Percentiles rank a stretch among this genome's conserved stretches.
These are phyloP conservation scores for Cordyceps cicadae DNA, from an alignment of 2,329 filamentous ascomycete species.

Conservation along the genomic window DNA sequence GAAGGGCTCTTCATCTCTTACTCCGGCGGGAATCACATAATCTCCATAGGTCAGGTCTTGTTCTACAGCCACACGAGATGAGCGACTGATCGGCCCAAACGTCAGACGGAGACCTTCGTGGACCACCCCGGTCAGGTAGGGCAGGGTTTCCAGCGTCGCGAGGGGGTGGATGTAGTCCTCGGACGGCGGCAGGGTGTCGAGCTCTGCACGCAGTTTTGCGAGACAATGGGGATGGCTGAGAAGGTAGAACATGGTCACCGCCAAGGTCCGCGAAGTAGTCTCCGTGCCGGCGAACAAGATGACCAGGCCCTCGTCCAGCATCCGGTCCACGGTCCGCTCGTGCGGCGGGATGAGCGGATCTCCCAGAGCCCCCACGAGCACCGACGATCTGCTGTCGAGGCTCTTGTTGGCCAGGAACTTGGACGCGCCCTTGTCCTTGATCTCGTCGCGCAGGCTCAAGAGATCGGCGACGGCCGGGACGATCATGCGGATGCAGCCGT, in stretches of 20 bases:
- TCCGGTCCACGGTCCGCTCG: slow-evolving; percentile 13
- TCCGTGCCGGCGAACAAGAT: slow-evolving; percentile 17
- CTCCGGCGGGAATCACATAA: neutral
- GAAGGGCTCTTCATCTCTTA: neutral
- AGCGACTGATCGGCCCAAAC: neutral
- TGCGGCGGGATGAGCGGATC: slow-evolving; percentile 9
- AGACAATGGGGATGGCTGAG: neutral
- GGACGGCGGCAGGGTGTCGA: neutral
- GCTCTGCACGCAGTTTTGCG: neutral
- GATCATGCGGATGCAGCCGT: neutral
- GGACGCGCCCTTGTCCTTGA: neutral
- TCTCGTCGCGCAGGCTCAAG: neutral
- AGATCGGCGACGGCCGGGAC: neutral
- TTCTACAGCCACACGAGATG: neutral
- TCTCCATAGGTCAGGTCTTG: neutral
- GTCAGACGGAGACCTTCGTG: neutral
- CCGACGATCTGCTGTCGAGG: neutral
- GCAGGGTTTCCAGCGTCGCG: neutral
- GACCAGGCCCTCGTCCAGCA: slow-evolving; percentile 15
- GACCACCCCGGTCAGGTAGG: neutral
- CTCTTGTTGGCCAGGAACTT: neutral
- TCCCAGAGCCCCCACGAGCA: neutral
- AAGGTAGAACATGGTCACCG: neutral
- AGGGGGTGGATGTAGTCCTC: neutral
- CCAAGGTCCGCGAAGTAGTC: slow-evolving; percentile 10